Conservation (phyloP, 495 filamentous ascomycete species). For the Penicillium nucicola region DNA sequence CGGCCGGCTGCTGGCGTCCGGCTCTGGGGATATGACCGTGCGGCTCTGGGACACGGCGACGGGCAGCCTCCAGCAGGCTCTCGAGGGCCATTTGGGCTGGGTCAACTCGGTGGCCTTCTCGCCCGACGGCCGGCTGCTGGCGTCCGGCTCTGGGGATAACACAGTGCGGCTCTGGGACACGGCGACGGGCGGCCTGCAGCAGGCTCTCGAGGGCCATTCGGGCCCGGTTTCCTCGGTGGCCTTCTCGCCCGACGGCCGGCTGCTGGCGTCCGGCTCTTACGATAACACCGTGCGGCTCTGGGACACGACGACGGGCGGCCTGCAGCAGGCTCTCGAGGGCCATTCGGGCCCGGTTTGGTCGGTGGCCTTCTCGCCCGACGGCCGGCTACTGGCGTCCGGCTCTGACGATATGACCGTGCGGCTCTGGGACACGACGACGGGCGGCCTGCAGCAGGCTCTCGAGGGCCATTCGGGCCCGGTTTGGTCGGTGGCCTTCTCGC, state of each 20-base stretch:
- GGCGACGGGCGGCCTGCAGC: not conserved
- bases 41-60: too few species aligned
- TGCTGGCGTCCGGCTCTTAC: constrained; percentile 16
- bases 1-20: too few species aligned
- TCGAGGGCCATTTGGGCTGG: too few species aligned
- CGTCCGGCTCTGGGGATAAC: too few species aligned
- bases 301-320: too few species aligned
- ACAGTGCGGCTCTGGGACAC: too few species aligned
- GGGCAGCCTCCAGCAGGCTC: too few species aligned
- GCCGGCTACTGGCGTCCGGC: not conserved
- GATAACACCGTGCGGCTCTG: too few species aligned
- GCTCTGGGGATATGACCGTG: too few species aligned
- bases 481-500: constrained; percentile 31
- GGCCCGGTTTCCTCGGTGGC: constrained; percentile 7
- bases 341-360: not conserved
- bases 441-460: constrained; percentile 5
- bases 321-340: too few species aligned
- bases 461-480: constrained; percentile 11
- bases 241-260: constrained; percentile 21
- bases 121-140: too few species aligned
- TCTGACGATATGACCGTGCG: not conserved
- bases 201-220: constrained; percentile 21
- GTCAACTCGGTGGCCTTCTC: too few species aligned
- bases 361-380: not conserved
- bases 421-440: not conserved